A percentile compares a stretch with the other conserved stretches of the same genome.
These are phyloP conservation scores for Schizonepeta tenuifolia DNA, from an alignment of 257 asterid species.

Conservation along the genomic window DNA sequence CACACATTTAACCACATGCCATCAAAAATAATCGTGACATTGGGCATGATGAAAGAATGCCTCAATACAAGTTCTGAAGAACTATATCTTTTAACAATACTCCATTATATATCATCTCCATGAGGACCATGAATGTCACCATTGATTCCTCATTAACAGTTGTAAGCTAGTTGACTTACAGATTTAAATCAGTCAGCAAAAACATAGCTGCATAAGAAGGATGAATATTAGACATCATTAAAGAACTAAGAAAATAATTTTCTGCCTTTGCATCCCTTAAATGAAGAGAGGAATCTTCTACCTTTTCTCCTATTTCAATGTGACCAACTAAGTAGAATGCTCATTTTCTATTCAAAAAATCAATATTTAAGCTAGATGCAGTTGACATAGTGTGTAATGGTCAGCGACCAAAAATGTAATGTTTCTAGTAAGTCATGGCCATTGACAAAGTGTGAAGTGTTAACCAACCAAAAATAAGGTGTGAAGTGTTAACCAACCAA, in stretches of 20 bases:
- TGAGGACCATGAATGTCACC: neutral
- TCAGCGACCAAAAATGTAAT: neutral
- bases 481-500: neutral
- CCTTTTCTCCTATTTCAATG: conserved; percentile 1
- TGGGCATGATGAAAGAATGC: conserved; percentile 6
- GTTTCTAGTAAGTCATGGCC: neutral
- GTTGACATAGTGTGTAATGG: neutral
- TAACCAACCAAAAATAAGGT: neutral
- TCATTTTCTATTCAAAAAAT: conserved; percentile 1
- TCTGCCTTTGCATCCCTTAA: neutral
- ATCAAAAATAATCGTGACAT: conserved; percentile 9
- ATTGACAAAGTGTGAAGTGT: neutral
- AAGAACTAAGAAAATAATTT: neutral
- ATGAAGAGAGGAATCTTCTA: neutral
- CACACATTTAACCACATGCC: neutral
- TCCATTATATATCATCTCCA: neutral
- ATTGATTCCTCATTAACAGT: neutral
- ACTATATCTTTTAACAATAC: neutral
- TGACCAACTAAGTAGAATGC: conserved; percentile 11
- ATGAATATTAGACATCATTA: neutral
- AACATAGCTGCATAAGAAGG: conserved; percentile 10
- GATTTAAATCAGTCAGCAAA: neutral
- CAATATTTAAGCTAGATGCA: conserved; percentile 9
- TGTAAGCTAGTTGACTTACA: neutral
- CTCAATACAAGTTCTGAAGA: neutral